Conservation (phyloP, 208 protist genomes). For the Leishmania tropica region DNA sequence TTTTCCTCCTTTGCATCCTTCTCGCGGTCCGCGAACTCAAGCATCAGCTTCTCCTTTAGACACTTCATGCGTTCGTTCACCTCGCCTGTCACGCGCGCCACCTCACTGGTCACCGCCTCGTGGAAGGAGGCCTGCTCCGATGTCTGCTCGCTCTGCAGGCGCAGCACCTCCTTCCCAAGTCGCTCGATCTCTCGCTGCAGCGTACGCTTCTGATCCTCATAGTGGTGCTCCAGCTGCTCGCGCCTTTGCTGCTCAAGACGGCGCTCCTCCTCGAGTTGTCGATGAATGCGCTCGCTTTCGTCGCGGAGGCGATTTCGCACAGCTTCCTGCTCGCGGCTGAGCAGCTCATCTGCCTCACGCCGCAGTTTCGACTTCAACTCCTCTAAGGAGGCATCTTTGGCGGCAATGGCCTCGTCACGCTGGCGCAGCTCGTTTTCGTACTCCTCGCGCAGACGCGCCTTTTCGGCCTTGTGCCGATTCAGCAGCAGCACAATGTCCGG, state of each 20-base stretch:
- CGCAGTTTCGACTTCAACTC: constrained; percentile 61
- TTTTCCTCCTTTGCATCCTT: constrained; percentile 52
- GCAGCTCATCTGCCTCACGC: constrained; percentile 60
- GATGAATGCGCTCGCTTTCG: constrained; percentile 60
- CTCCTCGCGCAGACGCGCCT: constrained; percentile 85
- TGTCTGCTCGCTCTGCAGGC: constrained; percentile 48
- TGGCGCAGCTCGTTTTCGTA: constrained; percentile 88
- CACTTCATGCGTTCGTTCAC: constrained; percentile 55
- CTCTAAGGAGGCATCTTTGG: constrained; percentile 78
- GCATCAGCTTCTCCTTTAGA: constrained; percentile 73
- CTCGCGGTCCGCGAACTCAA: constrained; percentile 65
- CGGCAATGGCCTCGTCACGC: constrained; percentile 75
- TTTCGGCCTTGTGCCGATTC: constrained; percentile 91
- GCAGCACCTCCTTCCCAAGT: constrained; percentile 66
- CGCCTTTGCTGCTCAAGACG: constrained; percentile 41
- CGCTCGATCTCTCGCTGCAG: constrained; percentile 71
- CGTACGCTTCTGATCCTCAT: constrained; percentile 58
- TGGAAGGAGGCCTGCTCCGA: constrained; percentile 74
- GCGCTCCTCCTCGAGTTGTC: constrained; percentile 70
- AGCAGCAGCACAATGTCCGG: constrained; percentile 93
- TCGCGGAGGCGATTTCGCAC: constrained; percentile 56
- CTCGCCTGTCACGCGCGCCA: constrained; percentile 59
- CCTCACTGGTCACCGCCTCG: constrained; percentile 72
- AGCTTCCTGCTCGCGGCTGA: constrained; percentile 62
- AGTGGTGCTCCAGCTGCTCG: constrained; percentile 72